Evolutionary conservation across 371 early-diverging fungal species (phyloP).

Genomic region (Nosema muscidifuracis): DNA sequence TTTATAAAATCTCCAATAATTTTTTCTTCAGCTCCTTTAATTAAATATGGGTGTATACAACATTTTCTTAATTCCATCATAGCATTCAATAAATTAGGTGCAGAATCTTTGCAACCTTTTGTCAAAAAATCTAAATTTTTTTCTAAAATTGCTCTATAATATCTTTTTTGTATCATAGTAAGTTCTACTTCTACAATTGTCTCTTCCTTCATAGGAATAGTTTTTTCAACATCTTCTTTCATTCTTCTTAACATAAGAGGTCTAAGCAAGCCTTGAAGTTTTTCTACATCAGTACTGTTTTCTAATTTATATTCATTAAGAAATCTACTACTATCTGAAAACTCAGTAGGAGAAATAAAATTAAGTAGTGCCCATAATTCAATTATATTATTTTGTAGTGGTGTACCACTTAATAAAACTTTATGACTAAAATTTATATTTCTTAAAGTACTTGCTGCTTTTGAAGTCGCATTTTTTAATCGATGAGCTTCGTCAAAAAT

Average conservation of each 20-base stretch:
- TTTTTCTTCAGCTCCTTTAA: constrained; percentile 75
- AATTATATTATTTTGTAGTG: constrained; percentile 91
- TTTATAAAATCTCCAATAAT: constrained; percentile 57
- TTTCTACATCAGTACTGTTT: constrained; percentile 88
- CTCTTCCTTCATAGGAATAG: constrained; percentile 88
- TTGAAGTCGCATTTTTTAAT: constrained; percentile 92
- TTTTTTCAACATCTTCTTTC: constrained; percentile 93
- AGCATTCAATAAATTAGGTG: constrained; percentile 83
- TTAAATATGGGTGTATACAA: constrained; percentile 92
- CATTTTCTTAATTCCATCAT: constrained; percentile 99
- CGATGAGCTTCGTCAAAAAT: constrained; percentile 98
- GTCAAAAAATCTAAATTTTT: constrained; percentile 79
- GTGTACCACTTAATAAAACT: constrained; percentile 93
- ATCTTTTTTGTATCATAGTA: constrained; percentile 83
- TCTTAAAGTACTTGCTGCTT: constrained; percentile 79
- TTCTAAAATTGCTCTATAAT: constrained; percentile 89
- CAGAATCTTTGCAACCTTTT: constrained; percentile 68
- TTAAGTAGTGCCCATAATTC: constrained; percentile 97
- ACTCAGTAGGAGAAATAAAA: constrained; percentile 87
- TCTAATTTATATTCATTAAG: constrained; percentile 90
- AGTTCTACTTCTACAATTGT: constrained; percentile 85
- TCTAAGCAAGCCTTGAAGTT: constrained; percentile 78
- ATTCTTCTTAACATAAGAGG: constrained; percentile 91
- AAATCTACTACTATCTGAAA: constrained; percentile 78
- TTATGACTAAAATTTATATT: constrained; percentile 75